Percentiles rank a stretch among this genome's conserved stretches.
phyloP scores from a whole-genome alignment of 2,329 filamentous ascomycete genomes.

The Rhexocercosporidium sp. region DNA sequence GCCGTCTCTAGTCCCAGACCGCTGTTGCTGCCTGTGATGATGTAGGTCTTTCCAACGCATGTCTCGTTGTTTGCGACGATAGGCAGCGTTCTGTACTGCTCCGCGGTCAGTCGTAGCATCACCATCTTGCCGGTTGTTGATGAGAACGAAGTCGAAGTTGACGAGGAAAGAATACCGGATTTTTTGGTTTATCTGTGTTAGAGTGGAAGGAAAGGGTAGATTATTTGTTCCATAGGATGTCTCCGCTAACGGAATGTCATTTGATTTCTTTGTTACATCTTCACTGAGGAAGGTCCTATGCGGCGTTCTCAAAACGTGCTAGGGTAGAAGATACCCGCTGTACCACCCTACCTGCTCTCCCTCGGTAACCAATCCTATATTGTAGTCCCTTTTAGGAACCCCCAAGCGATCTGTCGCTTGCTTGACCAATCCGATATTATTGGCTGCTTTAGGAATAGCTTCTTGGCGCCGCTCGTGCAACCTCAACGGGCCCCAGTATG shows the following conservation, averaged over 20 bases:
- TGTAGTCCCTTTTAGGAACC: not conserved
- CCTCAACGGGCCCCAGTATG: not conserved
- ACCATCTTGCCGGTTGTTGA: not conserved
- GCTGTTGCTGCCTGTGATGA: conserved; percentile 49
- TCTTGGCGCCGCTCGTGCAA: not conserved
- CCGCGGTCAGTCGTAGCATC: not conserved
- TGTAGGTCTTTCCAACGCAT: conserved; percentile 32
- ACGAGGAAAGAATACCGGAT: not conserved
- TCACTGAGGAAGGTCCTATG: not conserved
- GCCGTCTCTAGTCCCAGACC: conserved; percentile 48
- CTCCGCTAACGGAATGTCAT: not conserved
- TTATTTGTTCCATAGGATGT: not conserved
- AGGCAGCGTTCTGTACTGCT: not conserved
- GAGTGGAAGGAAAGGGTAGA: not conserved
- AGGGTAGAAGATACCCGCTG: too few species aligned
- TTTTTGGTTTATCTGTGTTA: not conserved
- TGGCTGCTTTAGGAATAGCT: not conserved
- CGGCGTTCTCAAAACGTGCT: not conserved
- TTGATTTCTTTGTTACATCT: not conserved
- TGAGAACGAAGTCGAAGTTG: not conserved
- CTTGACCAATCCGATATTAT: not conserved
- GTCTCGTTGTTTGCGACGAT: not conserved
- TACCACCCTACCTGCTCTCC: too few species aligned
- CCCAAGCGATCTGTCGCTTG: not conserved
- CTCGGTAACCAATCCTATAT: not conserved